These are phyloP conservation scores for Populus deltoides DNA, from an alignment of 345 rosid genomes.

Conservation along the genomic window DNA sequence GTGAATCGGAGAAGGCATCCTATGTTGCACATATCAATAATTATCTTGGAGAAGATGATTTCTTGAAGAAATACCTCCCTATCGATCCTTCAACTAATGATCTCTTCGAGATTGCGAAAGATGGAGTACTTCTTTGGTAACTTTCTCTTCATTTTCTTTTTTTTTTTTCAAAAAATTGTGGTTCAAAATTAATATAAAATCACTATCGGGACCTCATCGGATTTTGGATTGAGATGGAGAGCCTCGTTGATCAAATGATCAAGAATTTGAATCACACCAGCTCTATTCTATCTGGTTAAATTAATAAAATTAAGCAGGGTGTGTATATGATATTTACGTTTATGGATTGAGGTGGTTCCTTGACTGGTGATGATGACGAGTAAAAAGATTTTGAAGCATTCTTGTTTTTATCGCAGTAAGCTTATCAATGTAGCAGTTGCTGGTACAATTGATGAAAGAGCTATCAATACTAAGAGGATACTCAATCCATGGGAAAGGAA, in stretches of 20 bases:
- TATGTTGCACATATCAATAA: slow-evolving; percentile 90
- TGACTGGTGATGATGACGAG: background rate
- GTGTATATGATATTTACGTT: too few relatives aligned
- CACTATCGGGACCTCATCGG: too few relatives aligned
- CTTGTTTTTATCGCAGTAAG: slow-evolving; percentile 53
- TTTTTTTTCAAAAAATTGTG: background rate
- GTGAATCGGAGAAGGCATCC: slow-evolving; percentile 90
- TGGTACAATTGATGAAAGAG: slow-evolving; percentile 96
- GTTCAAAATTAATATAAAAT: too few relatives aligned
- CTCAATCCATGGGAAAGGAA: slow-evolving; percentile 99
- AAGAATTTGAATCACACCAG: too few relatives aligned
- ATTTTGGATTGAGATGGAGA: too few relatives aligned
- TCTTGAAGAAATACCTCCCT: slow-evolving; percentile 69
- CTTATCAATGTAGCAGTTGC: slow-evolving; percentile 99
- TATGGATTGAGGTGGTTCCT: background rate
- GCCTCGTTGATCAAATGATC: too few relatives aligned
- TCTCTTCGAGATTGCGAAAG: slow-evolving; percentile 90
- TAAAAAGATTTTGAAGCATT: background rate
- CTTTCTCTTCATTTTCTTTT: background rate
- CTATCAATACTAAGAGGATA: slow-evolving; percentile 85
- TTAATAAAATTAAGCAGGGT: too few relatives aligned
- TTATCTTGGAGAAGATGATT: slow-evolving; percentile 75
- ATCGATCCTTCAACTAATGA: slow-evolving; percentile 82
- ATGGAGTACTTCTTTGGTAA: slow-evolving; percentile 95
- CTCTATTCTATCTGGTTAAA: too few relatives aligned